These are phyloP conservation scores for Nelumbo lutea DNA, from an alignment of 164 flowering plant genomes.

Conservation along the genomic window DNA sequence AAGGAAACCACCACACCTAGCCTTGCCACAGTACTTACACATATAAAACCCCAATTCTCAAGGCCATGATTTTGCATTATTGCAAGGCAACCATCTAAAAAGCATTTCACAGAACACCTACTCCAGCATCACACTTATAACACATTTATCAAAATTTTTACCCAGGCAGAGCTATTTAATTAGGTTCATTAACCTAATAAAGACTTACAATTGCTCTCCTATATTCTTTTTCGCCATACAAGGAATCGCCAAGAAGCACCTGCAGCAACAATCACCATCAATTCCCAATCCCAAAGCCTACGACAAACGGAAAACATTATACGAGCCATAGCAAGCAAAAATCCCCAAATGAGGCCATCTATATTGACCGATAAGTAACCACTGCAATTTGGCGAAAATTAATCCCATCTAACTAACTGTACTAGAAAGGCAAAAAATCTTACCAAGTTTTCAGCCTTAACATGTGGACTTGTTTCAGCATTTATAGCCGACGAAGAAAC, in stretches of 20 bases:
- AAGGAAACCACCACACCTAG: no score
- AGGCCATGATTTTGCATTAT: no score
- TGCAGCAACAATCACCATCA: slow-evolving; percentile 15
- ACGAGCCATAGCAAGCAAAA: background rate
- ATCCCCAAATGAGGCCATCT: background rate
- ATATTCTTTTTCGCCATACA: slow-evolving; percentile 73
- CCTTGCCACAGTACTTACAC: no score
- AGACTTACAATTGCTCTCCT: slow-evolving; percentile 67
- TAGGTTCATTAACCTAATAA: background rate
- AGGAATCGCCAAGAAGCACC: slow-evolving; percentile 85
- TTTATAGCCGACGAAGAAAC: slow-evolving; percentile 65
- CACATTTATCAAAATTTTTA: no score
- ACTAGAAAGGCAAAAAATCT: background rate
- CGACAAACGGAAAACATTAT: background rate
- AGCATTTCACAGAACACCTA: background rate
- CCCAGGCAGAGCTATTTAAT: background rate
- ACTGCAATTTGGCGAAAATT: no score
- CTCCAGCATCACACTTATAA: background rate
- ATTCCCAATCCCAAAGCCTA: background rate
- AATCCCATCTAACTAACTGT: no score
- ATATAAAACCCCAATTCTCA: no score
- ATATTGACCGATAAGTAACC: background rate
- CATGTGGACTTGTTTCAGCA: slow-evolving; percentile 59
- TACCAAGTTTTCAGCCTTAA: slow-evolving; percentile 79
- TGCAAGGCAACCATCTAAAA: background rate